Conservation (phyloP, 129 eudicot species). For the Deinandra increscens region DNA sequence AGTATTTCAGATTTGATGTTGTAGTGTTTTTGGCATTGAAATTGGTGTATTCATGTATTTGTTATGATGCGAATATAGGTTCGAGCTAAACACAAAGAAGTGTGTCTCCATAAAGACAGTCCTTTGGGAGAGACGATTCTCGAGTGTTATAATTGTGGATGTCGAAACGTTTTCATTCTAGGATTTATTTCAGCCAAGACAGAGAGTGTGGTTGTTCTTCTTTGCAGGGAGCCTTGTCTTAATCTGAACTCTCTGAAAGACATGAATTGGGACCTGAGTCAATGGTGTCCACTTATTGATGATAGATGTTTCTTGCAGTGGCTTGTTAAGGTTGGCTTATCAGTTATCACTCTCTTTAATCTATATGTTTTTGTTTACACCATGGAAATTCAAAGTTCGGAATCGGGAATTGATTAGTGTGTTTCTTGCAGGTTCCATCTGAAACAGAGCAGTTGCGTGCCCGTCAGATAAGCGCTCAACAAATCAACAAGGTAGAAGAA, state of each 20-base stretch:
- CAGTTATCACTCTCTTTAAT: not conserved
- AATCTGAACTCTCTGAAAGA: constrained; percentile 88
- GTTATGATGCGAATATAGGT: constrained; percentile 1
- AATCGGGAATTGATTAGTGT: not conserved
- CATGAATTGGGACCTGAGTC: constrained; percentile 99
- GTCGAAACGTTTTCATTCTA: constrained; percentile 84
- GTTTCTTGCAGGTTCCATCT: constrained; percentile 74
- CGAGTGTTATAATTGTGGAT: constrained; percentile 89
- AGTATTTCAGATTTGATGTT: not conserved
- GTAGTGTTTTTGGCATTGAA: not conserved
- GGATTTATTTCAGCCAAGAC: constrained; percentile 96
- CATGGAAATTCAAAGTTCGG: not conserved
- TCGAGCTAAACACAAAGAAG: constrained; percentile 97
- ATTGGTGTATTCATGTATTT: too few species aligned
- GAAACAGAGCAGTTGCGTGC: constrained; percentile 94
- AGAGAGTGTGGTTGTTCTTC: constrained; percentile 95
- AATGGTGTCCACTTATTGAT: constrained; percentile 99
- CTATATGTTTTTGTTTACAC: not conserved
- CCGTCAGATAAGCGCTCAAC: constrained; percentile 82
- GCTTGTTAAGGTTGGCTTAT: constrained; percentile 72
- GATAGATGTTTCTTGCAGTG: constrained; percentile 96
- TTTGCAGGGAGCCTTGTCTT: constrained; percentile 96
- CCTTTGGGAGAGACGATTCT: constrained; percentile 41
- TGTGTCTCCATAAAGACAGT: constrained; percentile 89
- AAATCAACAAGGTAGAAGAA: constrained; percentile 89